Conservation (phyloP, 371 early-diverging fungal genomes). For the Saksenaea oblongispora region DNA sequence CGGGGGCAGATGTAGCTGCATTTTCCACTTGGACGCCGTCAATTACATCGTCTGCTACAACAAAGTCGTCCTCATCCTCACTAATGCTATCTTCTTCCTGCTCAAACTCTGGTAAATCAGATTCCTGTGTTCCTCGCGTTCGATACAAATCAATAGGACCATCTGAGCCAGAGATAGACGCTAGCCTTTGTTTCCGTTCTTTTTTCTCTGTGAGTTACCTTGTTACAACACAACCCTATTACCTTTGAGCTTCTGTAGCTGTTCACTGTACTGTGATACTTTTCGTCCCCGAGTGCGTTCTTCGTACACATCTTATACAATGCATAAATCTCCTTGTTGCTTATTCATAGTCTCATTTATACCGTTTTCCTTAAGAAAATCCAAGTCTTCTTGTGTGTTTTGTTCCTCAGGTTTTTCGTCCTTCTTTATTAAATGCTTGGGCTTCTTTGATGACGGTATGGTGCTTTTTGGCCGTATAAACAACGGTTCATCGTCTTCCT, state of each 20-base stretch:
- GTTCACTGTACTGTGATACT: slow-evolving; percentile 11
- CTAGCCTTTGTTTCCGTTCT: slow-evolving; percentile 16
- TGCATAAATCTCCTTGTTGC: not conserved
- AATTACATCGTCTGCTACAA: slow-evolving; percentile 23
- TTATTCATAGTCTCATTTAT: not conserved
- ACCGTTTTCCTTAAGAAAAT: slow-evolving; percentile 21
- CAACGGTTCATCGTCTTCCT: not conserved
- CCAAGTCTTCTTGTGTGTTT: slow-evolving; percentile 14
- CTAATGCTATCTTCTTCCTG: slow-evolving; percentile 4
- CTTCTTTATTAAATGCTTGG: too few relatives aligned
- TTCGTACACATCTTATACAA: slow-evolving; percentile 14
- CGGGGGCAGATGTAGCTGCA: not conserved
- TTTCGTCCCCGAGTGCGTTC: slow-evolving; percentile 18
- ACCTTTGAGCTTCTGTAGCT: slow-evolving; percentile 17
- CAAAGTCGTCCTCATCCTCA: slow-evolving; percentile 13
- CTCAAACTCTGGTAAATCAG: too few relatives aligned
- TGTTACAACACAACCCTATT: not conserved
- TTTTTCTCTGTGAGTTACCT: not conserved
- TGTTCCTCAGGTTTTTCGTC: not conserved
- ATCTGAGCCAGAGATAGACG: slow-evolving; percentile 5
- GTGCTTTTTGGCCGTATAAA: not conserved
- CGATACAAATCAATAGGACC: slow-evolving; percentile 22
- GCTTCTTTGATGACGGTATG: not conserved
- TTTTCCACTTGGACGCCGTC: slow-evolving; percentile 15
- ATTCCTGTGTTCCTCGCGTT: not conserved